Conservation (phyloP, 352 stramenopile genomes). For the Globisporangium nagaii region DNA sequence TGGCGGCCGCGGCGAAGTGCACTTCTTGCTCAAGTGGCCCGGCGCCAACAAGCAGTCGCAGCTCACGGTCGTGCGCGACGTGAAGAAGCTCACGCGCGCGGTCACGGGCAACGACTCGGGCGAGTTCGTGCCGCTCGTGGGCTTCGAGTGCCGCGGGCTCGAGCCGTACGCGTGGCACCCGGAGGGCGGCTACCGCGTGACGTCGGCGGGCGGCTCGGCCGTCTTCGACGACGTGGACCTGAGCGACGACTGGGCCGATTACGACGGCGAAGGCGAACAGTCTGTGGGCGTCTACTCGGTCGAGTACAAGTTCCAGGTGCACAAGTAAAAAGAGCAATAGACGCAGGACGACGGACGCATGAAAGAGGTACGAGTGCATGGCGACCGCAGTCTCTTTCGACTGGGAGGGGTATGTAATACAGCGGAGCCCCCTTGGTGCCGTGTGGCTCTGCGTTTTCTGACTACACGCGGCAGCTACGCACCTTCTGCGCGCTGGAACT, state of each 20-base stretch:
- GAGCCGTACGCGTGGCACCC: constrained; percentile 80
- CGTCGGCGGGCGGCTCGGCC: constrained; percentile 45
- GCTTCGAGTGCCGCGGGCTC: constrained; percentile 82
- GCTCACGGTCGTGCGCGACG: constrained; percentile 76
- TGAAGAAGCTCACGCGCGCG: constrained; percentile 81
- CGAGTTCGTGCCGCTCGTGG: constrained; percentile 75
- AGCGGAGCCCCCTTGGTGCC: no score
- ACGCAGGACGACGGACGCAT: no score
- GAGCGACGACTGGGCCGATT: constrained; percentile 82
- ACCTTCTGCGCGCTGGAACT: constrained; percentile 40
- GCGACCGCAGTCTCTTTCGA: no score
- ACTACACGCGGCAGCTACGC: constrained; percentile 11
- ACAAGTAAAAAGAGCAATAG: constrained; percentile 38
- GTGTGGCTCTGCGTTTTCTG: no score
- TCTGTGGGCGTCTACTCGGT: constrained; percentile 74
- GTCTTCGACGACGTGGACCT: constrained; percentile 81
- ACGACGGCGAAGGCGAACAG: constrained; percentile 75
- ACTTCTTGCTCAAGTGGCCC: constrained; percentile 86
- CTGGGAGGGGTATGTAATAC: no score
- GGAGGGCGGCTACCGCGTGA: constrained; percentile 70
- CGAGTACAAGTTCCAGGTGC: constrained; percentile 78
- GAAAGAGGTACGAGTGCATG: no score
- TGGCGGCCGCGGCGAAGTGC: constrained; percentile 63
- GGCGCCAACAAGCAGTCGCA: constrained; percentile 74
- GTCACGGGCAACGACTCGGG: constrained; percentile 57